Evolutionary conservation across 2,329 filamentous ascomycete species (phyloP), one percentile per base, ranked within the genome.

Genomic region (Stagonosporopsis rhizophila): DNA sequence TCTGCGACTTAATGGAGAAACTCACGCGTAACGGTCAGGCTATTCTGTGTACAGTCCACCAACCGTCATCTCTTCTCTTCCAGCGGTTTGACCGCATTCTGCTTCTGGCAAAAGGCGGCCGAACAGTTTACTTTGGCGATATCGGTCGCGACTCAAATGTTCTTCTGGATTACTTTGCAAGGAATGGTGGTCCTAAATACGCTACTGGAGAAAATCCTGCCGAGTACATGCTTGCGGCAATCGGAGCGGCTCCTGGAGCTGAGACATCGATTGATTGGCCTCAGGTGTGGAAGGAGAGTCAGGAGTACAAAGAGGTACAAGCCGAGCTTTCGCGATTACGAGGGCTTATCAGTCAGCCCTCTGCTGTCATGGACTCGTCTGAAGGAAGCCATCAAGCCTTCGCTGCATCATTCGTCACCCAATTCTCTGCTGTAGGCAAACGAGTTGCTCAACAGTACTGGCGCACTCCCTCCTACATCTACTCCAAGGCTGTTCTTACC

Each of bases 31-130:
- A 87, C 59, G 93, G 93, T 15, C 70, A 72, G 56, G 92, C 93
- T 44, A 90, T 97, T 73, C 85, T 97, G 7, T 96, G 92, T 78
- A 96, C 93, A 0, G 96, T 97, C 58, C 93, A 97, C 75, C 93
- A 97, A 75, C 93, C 93, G 9, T 96, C 91, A 4, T 92, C 92
- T 23, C 91, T 95, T 81, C 83, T 97, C 27, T 96, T 97, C 81
- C 90, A 96, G 74, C 87, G 90, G 52, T 97, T 95, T 71, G 90
- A 94, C 68, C 84, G 89, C 44, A 83, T 95, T 4, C 81, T 94
- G 19, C 89, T 94, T 77, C 80, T 94, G 7, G 87, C 87, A n/a
- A 88, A 85, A 70, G 89, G 89, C 44, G 90, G 90, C 48, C 85
- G 81, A 70, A 91, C 89, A 0, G 87, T 92, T 40, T 94, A 94